Conservation (phyloP, 768 basidiomycete genomes). For the Galerina marginata region DNA sequence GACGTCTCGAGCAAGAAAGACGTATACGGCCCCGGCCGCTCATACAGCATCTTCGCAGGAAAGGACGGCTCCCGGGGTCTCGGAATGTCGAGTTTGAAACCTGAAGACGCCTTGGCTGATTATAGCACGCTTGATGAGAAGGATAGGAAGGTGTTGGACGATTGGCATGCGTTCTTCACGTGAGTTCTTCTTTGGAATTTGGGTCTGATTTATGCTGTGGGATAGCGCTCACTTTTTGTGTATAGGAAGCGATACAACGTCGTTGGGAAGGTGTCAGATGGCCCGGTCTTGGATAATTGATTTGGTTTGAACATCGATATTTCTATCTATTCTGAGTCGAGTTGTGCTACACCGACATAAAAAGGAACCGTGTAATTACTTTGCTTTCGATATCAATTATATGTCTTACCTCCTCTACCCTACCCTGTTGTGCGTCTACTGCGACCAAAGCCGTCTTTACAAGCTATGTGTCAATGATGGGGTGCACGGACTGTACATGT, state of each 20-base stretch:
- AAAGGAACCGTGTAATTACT: too few species aligned
- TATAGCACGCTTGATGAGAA: constrained; percentile 76
- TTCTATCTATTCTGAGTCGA: too few species aligned
- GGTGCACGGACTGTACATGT: too few species aligned
- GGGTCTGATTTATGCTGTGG: too few species aligned
- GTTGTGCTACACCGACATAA: too few species aligned
- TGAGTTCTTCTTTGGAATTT: constrained; percentile 55
- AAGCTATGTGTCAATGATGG: too few species aligned
- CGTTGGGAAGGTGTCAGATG: constrained; percentile 41
- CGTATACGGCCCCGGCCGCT: constrained; percentile 84
- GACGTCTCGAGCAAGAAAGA: constrained; percentile 87
- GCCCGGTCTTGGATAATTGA: not conserved
- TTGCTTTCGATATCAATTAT: too few species aligned
- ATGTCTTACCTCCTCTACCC: too few species aligned
- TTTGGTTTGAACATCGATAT: too few species aligned
- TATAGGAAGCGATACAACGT: constrained; percentile 86
- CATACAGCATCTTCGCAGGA: constrained; percentile 89
- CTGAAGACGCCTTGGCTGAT: constrained; percentile 87
- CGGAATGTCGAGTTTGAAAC: constrained; percentile 87
- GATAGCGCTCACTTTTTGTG: not conserved
- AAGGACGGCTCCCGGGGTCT: constrained; percentile 92
- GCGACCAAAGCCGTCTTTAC: too few species aligned
- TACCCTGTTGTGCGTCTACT: too few species aligned
- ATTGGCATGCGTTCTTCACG: constrained; percentile 90
- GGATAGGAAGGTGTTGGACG: constrained; percentile 81